A percentile compares a stretch with the other conserved stretches of the same genome.
Conservation (phyloP, 139 green algal genomes). For the Chlorella sp. region DNA sequence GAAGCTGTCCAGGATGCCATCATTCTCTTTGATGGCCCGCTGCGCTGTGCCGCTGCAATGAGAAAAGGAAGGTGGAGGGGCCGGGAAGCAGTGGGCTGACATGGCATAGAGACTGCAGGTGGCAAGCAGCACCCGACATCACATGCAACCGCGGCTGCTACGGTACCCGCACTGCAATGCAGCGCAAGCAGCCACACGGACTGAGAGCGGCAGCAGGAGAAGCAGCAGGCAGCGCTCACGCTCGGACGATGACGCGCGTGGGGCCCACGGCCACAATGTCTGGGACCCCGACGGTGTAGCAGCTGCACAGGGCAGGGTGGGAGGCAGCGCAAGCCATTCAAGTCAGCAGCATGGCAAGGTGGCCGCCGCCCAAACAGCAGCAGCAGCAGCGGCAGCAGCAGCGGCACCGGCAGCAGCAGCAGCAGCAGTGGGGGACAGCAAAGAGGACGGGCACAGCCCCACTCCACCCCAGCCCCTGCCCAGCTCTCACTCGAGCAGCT, state of each 20-base stretch:
- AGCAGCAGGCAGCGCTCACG: background rate
- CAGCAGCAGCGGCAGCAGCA: too few relatives aligned
- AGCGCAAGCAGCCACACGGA: too few relatives aligned
- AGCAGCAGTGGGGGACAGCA: background rate
- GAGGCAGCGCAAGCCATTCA: too few relatives aligned
- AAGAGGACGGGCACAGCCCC: background rate
- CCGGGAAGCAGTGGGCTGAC: background rate
- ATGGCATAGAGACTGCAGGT: background rate
- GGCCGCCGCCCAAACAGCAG: background rate
- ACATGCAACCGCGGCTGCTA: too few relatives aligned
- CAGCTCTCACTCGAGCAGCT: slow-evolving; percentile 59
- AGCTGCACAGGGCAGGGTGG: background rate
- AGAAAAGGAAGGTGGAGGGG: background rate
- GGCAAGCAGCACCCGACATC: background rate
- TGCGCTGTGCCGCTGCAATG: slow-evolving; percentile 32
- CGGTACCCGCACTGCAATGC: too few relatives aligned
- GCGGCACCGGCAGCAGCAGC: background rate
- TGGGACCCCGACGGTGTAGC: slow-evolving; percentile 29
- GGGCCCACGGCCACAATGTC: slow-evolving; percentile 42
- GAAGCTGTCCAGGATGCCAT: slow-evolving; percentile 26
- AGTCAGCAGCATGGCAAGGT: too few relatives aligned
- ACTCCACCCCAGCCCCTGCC: too few relatives aligned
- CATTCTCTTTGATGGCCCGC: slow-evolving; percentile 41
- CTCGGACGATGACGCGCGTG: slow-evolving; percentile 28
- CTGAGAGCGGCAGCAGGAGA: too few relatives aligned